These are phyloP conservation scores for Nematodospora anomalae DNA, from an alignment of 1,139 yeast species.

Conservation along the genomic window DNA sequence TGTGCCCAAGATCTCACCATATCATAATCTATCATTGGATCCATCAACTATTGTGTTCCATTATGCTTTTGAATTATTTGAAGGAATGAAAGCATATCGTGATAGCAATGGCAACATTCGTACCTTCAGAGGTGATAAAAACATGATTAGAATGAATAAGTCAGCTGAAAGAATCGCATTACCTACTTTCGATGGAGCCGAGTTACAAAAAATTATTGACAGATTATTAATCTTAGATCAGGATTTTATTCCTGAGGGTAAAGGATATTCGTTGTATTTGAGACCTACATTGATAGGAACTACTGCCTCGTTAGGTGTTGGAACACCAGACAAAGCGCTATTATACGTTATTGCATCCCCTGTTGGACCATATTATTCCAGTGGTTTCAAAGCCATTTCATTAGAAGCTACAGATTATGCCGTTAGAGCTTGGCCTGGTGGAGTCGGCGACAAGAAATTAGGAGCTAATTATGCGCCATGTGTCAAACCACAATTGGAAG, in stretches of 20 bases:
- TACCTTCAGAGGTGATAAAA: conserved; percentile 86
- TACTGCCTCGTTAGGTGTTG: conserved; percentile 80
- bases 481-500: conserved; percentile 82
- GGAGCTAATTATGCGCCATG: conserved; percentile 99
- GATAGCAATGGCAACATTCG: conserved; percentile 67
- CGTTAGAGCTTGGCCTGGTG: conserved; percentile 99
- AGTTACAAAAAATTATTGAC: conserved; percentile 70
- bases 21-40: conserved; percentile 70
- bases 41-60: conserved; percentile 92
- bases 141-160: conserved; percentile 86
- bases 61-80: conserved; percentile 92
- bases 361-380: conserved; percentile 88
- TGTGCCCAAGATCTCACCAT: conserved; percentile 80
- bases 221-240: conserved; percentile 73
- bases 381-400: conserved; percentile 92
- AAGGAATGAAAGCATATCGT: conserved; percentile 93
- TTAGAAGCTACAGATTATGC: conserved; percentile 94
- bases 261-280: conserved; percentile 86
- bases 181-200: conserved; percentile 80
- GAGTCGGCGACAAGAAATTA: conserved; percentile 91
- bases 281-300: conserved; percentile 97
- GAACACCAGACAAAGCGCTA: conserved; percentile 75
- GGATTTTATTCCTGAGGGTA: conserved; percentile 75
- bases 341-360: conserved; percentile 89
- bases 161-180: conserved; percentile 86